Evolutionary conservation across 257 asterid genomes (phyloP).

Genomic region (Fraxinus pennsylvanica): DNA sequence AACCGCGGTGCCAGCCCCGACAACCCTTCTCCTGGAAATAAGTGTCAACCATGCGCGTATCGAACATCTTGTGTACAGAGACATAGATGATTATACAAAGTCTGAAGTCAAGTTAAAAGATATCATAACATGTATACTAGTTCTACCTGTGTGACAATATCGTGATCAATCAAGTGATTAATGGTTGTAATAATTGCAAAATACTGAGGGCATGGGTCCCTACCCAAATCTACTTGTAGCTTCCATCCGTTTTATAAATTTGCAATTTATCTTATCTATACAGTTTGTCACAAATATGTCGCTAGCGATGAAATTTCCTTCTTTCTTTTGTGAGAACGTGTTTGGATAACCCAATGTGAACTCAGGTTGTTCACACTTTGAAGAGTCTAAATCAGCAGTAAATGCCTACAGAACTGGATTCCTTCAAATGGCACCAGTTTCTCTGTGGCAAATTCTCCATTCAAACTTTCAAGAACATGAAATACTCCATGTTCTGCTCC

Average conservation of each 20-base stretch:
- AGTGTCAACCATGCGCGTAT: background rate
- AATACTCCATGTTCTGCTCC: background rate
- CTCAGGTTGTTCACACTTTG: background rate
- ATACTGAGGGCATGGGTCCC: background rate
- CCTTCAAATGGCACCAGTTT: background rate
- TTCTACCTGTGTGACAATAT: background rate
- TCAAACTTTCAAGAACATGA: too few species aligned
- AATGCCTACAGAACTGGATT: slow-evolving; percentile 10
- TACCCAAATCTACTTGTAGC: too few species aligned
- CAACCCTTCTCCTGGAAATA: background rate
- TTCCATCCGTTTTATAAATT: too few species aligned
- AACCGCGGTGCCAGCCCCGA: too few species aligned
- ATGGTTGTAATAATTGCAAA: background rate
- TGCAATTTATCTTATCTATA: too few species aligned
- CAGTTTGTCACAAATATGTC: too few species aligned
- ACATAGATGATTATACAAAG: background rate
- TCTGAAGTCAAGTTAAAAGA: background rate
- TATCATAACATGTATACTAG: too few species aligned
- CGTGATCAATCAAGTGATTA: background rate
- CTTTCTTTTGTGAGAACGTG: too few species aligned
- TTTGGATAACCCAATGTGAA: background rate
- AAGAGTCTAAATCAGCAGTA: slow-evolving; percentile 26
- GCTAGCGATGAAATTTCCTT: too few species aligned
- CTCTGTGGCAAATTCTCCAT: too few species aligned
- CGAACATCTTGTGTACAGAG: background rate